A percentile compares a stretch with the other conserved stretches of the same genome.
phyloP scores from a whole-genome alignment of 768 basidiomycete species.

The Porphyrellus cyaneotinctus region DNA sequence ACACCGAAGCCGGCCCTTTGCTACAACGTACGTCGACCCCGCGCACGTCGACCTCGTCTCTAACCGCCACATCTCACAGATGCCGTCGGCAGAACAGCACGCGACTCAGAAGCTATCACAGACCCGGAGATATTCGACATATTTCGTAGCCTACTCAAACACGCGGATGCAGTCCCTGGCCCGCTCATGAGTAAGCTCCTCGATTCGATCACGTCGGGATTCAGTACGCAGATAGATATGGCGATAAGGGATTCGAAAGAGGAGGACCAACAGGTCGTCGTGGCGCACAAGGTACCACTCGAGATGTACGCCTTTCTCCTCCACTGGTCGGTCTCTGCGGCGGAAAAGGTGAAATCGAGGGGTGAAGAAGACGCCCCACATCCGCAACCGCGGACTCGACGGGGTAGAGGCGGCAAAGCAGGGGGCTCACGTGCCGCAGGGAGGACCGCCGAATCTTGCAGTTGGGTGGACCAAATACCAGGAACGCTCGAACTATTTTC shows the following conservation, averaged over 20 bases:
- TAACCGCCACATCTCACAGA: conserved; percentile 40
- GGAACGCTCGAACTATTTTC: conserved; percentile 63
- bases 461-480: conserved; percentile 77
- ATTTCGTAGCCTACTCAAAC: conserved; percentile 78
- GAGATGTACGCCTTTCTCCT: conserved; percentile 92
- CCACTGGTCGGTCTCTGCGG: conserved; percentile 83
- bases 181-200: conserved; percentile 78
- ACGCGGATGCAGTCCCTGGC: conserved; percentile 58
- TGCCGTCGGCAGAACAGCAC: conserved; percentile 78
- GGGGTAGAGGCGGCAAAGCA: conserved; percentile 59
- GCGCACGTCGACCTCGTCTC: background rate
- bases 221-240: conserved; percentile 68
- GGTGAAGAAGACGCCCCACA: conserved; percentile 44
- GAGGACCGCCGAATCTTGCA: conserved; percentile 52
- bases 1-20: conserved; percentile 50
- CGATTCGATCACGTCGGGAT: conserved; percentile 78
- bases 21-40: conserved; percentile 49
- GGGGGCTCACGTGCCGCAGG: conserved; percentile 37
- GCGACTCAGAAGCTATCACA: conserved; percentile 66
- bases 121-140: conserved; percentile 74
- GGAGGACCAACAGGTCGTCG: conserved; percentile 58
- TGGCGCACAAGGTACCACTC: conserved; percentile 65
- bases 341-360: conserved; percentile 67
- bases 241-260: conserved; percentile 65
- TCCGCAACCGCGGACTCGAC: conserved; percentile 46